Conservation (phyloP, 2,329 filamentous ascomycete species). For the Lithohypha guttulata region DNA sequence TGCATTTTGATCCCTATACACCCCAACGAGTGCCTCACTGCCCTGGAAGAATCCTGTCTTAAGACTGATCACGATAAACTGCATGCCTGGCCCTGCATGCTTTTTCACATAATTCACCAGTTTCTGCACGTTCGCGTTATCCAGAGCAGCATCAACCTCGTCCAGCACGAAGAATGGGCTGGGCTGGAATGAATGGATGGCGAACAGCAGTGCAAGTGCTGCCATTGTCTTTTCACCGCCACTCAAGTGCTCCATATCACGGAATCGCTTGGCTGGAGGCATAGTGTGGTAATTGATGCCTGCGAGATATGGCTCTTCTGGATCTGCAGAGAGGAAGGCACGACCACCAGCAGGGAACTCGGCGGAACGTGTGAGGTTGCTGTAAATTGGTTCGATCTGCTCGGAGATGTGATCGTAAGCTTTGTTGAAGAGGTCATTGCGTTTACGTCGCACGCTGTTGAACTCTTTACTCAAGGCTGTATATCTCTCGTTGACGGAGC, state of each 20-base stretch:
- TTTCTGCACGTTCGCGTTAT: slow-evolving; percentile 92
- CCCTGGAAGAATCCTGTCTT: slow-evolving; percentile 95
- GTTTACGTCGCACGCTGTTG: slow-evolving; percentile 66
- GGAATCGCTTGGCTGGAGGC: slow-evolving; percentile 94
- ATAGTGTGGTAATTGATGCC: slow-evolving; percentile 98
- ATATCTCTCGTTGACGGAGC: slow-evolving; percentile 65
- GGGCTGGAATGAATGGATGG: slow-evolving; percentile 91
- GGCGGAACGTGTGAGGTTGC: slow-evolving; percentile 79
- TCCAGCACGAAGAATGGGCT: slow-evolving; percentile 96
- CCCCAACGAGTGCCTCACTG: slow-evolving; percentile 87
- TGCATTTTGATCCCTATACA: slow-evolving; percentile 87
- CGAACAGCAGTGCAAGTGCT: slow-evolving; percentile 88
- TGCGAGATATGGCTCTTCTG: slow-evolving; percentile 88
- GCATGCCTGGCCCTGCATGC: slow-evolving; percentile 92
- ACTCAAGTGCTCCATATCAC: slow-evolving; percentile 96
- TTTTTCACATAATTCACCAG: slow-evolving; percentile 94
- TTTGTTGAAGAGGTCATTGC: slow-evolving; percentile 86
- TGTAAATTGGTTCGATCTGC: slow-evolving; percentile 88
- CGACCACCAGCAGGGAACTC: slow-evolving; percentile 88
- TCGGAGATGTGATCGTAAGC: slow-evolving; percentile 92
- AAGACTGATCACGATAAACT: slow-evolving; percentile 95
- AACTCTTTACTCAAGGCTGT: slow-evolving; percentile 73
- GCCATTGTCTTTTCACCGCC: slow-evolving; percentile 99
- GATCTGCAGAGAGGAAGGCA: slow-evolving; percentile 85
- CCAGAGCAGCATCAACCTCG: slow-evolving; percentile 94